A percentile compares a stretch with the other conserved stretches of the same genome.
These are phyloP conservation scores for Calonectria fujianensis DNA, from an alignment of 2,329 filamentous ascomycete genomes.

Conservation along the genomic window DNA sequence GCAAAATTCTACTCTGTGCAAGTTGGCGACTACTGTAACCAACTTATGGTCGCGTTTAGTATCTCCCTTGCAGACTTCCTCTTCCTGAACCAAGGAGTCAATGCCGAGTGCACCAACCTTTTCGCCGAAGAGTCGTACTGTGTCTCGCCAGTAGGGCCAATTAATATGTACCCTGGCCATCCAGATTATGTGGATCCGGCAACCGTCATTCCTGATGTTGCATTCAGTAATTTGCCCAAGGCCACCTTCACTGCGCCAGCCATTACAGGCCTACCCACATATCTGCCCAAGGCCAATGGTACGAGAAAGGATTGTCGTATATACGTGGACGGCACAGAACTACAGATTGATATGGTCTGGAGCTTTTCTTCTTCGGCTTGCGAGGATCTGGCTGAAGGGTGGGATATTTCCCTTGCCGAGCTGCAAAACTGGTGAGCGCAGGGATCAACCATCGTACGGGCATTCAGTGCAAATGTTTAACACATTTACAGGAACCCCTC, in stretches of 20 bases:
- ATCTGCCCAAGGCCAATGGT: not conserved
- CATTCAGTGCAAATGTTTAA: not conserved
- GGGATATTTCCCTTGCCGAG: not conserved
- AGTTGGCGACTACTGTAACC: slow-evolving; percentile 6
- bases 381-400: not conserved
- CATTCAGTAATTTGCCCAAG: not conserved
- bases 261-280: not conserved
- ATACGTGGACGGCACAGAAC: not conserved
- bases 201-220: not conserved
- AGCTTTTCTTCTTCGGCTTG: not conserved
- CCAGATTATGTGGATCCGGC: not conserved
- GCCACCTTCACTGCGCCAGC: slow-evolving; percentile 1
- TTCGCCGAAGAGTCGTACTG: slow-evolving; percentile 3
- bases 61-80: slow-evolving; percentile 3
- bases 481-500: not conserved
- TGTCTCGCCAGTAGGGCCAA: not conserved
- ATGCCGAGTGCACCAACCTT: slow-evolving; percentile 7
- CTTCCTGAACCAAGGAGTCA: not conserved
- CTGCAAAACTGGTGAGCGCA: not conserved
- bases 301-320: not conserved
- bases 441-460: not conserved
- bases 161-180: not conserved
- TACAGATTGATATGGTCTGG: not conserved
- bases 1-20: not conserved
- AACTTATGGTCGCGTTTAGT: not conserved